A percentile compares a stretch with the other conserved stretches of the same genome.
Conservation (phyloP, 306 rosid species). For the Oemleria cerasiformis region DNA sequence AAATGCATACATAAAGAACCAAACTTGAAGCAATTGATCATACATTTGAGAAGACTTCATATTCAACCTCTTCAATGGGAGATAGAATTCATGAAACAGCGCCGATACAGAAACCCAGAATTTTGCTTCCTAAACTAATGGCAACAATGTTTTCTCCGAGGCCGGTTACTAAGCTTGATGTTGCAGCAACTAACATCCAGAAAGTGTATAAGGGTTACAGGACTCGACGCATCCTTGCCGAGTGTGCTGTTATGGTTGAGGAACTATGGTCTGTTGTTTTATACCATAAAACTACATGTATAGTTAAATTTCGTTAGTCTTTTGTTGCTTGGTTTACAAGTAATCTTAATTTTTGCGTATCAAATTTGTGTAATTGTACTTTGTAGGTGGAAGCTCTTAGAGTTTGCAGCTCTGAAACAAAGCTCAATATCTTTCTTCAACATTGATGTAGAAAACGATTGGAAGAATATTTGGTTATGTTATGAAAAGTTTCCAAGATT, state of each 20-base stretch:
- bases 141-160: too few species aligned
- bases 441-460: too few species aligned
- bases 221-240: slow-evolving; percentile 51
- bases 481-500: too few species aligned
- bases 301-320: not conserved
- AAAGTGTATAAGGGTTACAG: slow-evolving; percentile 52
- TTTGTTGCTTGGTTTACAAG: not conserved
- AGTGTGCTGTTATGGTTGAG: slow-evolving; percentile 52
- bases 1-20: too few species aligned
- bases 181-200: slow-evolving; percentile 52
- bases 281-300: not conserved
- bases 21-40: too few species aligned
- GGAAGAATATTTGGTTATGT: too few species aligned
- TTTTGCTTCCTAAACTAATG: too few species aligned
- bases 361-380: not conserved
- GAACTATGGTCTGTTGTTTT: slow-evolving; percentile 40
- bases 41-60: too few species aligned
- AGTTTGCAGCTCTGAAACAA: slow-evolving; percentile 35
- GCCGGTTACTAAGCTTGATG: slow-evolving; percentile 34
- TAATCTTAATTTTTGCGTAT: not conserved
- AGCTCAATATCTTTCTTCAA: slow-evolving; percentile 47
- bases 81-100: too few species aligned
- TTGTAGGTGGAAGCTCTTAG: slow-evolving; percentile 55
- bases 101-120: too few species aligned
- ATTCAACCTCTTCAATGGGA: too few species aligned